phyloP scores from a whole-genome alignment of 805 yeast genomes.

The Yamadazyma takamatsuzukensis region DNA sequence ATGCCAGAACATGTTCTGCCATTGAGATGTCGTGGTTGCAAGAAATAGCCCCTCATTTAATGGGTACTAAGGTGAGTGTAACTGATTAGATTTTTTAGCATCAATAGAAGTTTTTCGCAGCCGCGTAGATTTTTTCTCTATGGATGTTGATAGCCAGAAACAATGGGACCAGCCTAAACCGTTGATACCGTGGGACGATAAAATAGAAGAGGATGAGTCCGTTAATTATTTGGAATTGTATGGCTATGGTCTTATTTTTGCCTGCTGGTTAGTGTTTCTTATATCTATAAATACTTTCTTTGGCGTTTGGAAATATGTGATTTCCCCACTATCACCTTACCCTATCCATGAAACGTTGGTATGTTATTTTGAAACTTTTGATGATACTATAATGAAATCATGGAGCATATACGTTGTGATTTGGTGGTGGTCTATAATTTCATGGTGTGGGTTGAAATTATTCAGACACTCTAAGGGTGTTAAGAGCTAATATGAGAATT shows the following conservation, averaged over 20 bases:
- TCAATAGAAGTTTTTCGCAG: conserved; percentile 1
- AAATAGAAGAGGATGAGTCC: conserved; percentile 3
- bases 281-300: conserved; percentile 34
- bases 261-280: conserved; percentile 30
- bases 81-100: conserved; percentile 14
- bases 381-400: conserved; percentile 26
- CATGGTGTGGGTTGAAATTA: conserved; percentile 80
- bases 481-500: conserved; percentile 5
- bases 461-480: conserved; percentile 73
- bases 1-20: conserved; percentile 84
- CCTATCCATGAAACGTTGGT: conserved; percentile 11
- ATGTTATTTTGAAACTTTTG: conserved; percentile 18
- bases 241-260: conserved; percentile 27
- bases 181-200: conserved; percentile 11
- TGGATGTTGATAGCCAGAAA: conserved; percentile 7
- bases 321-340: conserved; percentile 24
- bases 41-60: conserved; percentile 69
- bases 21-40: conserved; percentile 83
- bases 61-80: conserved; percentile 33
- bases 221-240: conserved; percentile 11
- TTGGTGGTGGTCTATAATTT: conserved; percentile 65
- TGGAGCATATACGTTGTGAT: conserved; percentile 40
- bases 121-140: background rate
- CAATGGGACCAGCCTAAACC: conserved; percentile 15
- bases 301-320: conserved; percentile 30